phyloP scores from a whole-genome alignment of 2,329 filamentous ascomycete genomes.

The Ophiostoma sp. region DNA sequence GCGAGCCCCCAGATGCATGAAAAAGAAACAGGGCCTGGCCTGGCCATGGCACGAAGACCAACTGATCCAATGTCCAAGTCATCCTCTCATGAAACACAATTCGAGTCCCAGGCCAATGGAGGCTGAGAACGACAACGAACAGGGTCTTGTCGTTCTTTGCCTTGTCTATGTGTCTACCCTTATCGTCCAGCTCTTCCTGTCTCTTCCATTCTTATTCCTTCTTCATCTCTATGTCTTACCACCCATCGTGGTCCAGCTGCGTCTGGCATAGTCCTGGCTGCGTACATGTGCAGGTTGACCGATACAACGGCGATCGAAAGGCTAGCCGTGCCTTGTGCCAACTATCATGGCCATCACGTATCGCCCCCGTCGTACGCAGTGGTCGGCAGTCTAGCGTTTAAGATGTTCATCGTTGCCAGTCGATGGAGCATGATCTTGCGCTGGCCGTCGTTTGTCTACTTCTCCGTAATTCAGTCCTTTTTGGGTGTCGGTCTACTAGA shows the following conservation, averaged over 20 bases:
- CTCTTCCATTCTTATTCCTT: not conserved
- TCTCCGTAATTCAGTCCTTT: not conserved
- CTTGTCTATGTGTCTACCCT: not conserved
- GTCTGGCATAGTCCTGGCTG: not conserved
- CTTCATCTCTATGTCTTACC: not conserved
- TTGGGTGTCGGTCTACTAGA: not conserved
- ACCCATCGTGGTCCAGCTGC: not conserved
- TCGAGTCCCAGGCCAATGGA: too few species aligned
- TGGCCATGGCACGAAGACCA: too few species aligned
- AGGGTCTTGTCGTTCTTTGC: not conserved
- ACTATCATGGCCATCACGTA: too few species aligned
- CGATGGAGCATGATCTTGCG: constrained; percentile 1
- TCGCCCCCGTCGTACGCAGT: too few species aligned
- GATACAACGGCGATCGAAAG: constrained; percentile 1
- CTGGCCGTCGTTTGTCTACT: not conserved
- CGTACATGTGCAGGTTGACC: not conserved
- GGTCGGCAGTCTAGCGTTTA: not conserved
- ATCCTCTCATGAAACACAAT: too few species aligned
- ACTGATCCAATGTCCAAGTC: too few species aligned
- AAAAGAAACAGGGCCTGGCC: too few species aligned
- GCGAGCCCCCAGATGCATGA: too few species aligned
- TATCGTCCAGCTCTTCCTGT: too few species aligned
- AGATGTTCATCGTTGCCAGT: not conserved
- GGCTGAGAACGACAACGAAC: too few species aligned
- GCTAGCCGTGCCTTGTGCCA: too few species aligned